phyloP scores from a whole-genome alignment of 75 land plant genomes.

The Cunninghamia lanceolata region DNA sequence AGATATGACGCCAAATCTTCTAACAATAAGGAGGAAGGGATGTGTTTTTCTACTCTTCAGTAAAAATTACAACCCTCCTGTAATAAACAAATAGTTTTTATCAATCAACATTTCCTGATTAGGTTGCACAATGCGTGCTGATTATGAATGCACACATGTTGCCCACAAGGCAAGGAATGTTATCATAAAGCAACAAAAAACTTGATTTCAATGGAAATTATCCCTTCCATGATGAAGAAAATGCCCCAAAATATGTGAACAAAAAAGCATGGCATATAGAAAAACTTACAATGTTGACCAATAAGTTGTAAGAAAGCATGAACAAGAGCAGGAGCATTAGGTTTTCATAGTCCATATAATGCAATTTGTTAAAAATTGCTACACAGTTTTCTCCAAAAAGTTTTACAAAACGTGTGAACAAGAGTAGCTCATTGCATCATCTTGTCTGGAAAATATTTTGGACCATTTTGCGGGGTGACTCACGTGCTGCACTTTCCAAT shows the following conservation, averaged over 20 bases:
- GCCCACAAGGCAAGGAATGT: conserved; percentile 2
- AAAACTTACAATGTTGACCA: neutral
- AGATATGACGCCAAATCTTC: neutral
- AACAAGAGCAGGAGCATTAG: neutral
- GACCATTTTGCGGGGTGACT: conserved; percentile 68
- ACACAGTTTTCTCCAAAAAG: neutral
- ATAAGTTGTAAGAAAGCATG: neutral
- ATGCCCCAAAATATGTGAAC: neutral
- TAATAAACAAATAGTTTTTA: neutral
- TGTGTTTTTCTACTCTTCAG: neutral
- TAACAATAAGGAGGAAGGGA: neutral
- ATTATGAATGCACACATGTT: neutral
- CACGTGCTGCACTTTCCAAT: conserved; percentile 66
- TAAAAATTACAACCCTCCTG: neutral
- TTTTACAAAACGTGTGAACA: neutral
- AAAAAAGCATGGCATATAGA: neutral
- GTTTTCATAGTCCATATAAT: too few species aligned
- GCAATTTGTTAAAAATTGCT: too few species aligned
- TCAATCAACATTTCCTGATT: neutral
- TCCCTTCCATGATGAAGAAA: neutral
- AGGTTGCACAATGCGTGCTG: neutral
- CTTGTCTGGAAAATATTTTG: conserved; percentile 92
- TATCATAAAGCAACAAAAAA: neutral
- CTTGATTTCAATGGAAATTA: neutral
- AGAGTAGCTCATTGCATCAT: conserved; percentile 13